These are phyloP conservation scores for Beta vulgaris DNA, from an alignment of 148 eudicot genomes.

Conservation along the genomic window DNA sequence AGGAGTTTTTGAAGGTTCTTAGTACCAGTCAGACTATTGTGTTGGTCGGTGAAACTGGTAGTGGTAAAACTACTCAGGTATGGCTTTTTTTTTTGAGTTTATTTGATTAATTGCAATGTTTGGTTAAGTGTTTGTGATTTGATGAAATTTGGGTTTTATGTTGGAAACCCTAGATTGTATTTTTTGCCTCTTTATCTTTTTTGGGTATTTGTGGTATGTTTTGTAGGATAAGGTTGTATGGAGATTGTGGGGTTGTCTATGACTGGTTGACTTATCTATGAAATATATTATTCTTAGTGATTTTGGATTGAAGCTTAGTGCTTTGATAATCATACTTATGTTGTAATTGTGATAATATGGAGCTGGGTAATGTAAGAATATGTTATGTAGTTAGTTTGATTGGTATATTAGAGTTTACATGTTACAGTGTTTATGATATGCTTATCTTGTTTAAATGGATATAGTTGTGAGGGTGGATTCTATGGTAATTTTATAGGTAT, in stretches of 20 bases:
- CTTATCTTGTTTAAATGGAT: neutral
- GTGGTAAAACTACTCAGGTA: conserved; percentile 99
- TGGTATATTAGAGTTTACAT: neutral
- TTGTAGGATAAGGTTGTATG: neutral
- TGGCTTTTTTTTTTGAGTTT: neutral
- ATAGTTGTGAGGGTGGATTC: neutral
- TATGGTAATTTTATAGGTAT: neutral
- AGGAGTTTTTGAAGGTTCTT: conserved; percentile 66
- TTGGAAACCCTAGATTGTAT: neutral
- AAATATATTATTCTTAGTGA: neutral
- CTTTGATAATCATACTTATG: neutral
- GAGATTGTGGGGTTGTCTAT: neutral
- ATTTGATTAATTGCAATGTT: neutral
- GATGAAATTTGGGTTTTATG: neutral
- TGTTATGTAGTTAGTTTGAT: neutral
- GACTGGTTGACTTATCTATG: neutral
- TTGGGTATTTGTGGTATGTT: neutral
- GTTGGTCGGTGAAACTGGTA: conserved; percentile 97
- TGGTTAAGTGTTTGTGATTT: neutral
- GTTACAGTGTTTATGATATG: neutral
- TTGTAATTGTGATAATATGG: too few relatives aligned
- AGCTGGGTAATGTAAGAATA: neutral
- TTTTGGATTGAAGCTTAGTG: neutral
- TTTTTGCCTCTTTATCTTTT: neutral
- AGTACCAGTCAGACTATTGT: conserved; percentile 60